A percentile compares a stretch with the other conserved stretches of the same genome.
phyloP scores from a whole-genome alignment of 2,329 filamentous ascomycete genomes.

The Xylariaceae sp. region DNA sequence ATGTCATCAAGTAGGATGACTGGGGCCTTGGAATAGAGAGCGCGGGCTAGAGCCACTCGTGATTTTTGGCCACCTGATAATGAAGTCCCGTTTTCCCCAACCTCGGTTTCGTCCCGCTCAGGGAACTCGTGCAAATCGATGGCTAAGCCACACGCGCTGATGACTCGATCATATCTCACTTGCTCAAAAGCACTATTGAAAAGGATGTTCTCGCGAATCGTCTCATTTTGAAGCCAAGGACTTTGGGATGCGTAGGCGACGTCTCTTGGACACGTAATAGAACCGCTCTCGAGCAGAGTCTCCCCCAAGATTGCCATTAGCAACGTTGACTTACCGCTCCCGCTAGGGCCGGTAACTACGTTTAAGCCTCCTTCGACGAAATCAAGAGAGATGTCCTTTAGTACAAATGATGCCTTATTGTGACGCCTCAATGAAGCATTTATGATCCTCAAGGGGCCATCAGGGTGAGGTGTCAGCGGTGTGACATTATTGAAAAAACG shows the following conservation, averaged over 20 bases:
- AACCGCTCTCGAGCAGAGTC: slow-evolving; percentile 55
- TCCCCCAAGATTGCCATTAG: slow-evolving; percentile 61
- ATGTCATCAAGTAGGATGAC: slow-evolving; percentile 64
- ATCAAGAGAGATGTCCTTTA: slow-evolving; percentile 55
- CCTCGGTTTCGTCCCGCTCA: slow-evolving; percentile 56
- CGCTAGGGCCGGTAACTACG: slow-evolving; percentile 59
- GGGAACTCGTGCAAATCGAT: slow-evolving; percentile 58
- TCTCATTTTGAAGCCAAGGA: slow-evolving; percentile 63
- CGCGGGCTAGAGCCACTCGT: slow-evolving; percentile 61
- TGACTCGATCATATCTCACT: slow-evolving; percentile 58
- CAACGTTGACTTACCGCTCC: slow-evolving; percentile 63
- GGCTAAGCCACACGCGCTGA: slow-evolving; percentile 60
- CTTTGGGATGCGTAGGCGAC: slow-evolving; percentile 64
- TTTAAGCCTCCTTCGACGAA: slow-evolving; percentile 62
- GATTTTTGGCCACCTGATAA: slow-evolving; percentile 64
- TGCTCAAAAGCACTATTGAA: slow-evolving; percentile 59
- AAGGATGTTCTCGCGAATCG: slow-evolving; percentile 60
- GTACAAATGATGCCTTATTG: slow-evolving; percentile 55
- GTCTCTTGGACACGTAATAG: slow-evolving; percentile 55
- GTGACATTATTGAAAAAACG: slow-evolving; percentile 59
- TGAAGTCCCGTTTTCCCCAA: slow-evolving; percentile 61
- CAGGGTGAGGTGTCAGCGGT: slow-evolving; percentile 54
- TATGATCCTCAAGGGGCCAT: slow-evolving; percentile 54
- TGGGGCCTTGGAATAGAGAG: slow-evolving; percentile 61
- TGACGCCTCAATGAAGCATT: slow-evolving; percentile 56